phyloP scores from a whole-genome alignment of 495 filamentous ascomycete species.

The Penicillium antarcticum region DNA sequence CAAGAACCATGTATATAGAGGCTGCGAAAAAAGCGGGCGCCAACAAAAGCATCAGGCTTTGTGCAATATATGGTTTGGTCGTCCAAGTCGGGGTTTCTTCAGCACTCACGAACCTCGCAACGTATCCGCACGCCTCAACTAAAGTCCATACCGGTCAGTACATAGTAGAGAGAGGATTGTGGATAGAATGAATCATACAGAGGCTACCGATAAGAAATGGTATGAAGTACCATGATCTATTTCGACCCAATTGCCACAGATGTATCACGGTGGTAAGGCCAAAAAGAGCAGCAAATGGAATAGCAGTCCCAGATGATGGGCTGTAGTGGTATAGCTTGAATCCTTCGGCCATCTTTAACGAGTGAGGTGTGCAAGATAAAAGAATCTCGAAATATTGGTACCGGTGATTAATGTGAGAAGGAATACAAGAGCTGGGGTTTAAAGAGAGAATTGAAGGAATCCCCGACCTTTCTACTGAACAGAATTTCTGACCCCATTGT shows the following conservation, averaged over 20 bases:
- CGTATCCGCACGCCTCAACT: constrained; percentile 55
- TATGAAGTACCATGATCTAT: constrained; percentile 60
- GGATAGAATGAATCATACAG: constrained; percentile 35
- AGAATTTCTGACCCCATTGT: too few relatives aligned
- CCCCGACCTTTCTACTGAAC: too few relatives aligned
- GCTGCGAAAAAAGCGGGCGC: constrained; percentile 43
- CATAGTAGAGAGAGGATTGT: background rate
- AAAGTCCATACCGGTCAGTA: background rate
- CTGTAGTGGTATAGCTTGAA: constrained; percentile 23
- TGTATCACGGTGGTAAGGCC: constrained; percentile 43
- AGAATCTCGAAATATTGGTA: background rate
- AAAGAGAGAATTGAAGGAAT: background rate
- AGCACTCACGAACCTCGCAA: constrained; percentile 41
- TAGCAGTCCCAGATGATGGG: constrained; percentile 47
- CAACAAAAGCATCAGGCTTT: constrained; percentile 29
- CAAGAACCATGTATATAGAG: constrained; percentile 56
- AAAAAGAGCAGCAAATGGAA: constrained; percentile 53
- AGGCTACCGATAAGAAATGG: constrained; percentile 55
- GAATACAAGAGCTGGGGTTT: too few relatives aligned
- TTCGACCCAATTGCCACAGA: constrained; percentile 41
- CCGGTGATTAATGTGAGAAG: background rate
- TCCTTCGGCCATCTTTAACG: background rate
- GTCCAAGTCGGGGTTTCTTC: constrained; percentile 19
- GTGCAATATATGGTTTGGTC: constrained; percentile 24
- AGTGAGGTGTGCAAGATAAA: background rate